Evolutionary conservation across 305 asterid species (phyloP).

Genomic region (Ajuga reptans): DNA sequence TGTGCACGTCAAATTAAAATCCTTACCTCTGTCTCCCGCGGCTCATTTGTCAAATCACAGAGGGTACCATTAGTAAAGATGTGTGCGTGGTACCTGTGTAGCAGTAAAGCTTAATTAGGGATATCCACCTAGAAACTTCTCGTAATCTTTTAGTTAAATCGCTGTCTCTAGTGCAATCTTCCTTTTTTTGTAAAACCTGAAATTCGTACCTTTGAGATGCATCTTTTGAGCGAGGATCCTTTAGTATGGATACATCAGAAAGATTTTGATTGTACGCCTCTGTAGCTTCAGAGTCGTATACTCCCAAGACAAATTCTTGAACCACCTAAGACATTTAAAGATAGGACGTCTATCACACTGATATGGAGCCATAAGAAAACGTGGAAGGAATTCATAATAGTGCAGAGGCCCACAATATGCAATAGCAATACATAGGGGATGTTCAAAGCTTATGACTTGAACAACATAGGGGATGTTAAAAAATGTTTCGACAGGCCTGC

Average conservation of each 20-base stretch:
- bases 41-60: slow-evolving; percentile 86
- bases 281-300: slow-evolving; percentile 75
- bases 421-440: slow-evolving; percentile 8
- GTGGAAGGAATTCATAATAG: background rate
- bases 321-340: slow-evolving; percentile 40
- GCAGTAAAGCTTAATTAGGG: background rate
- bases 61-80: slow-evolving; percentile 74
- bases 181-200: slow-evolving; percentile 4
- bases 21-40: slow-evolving; percentile 87
- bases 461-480: background rate
- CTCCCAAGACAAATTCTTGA: slow-evolving; percentile 89
- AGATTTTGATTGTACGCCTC: slow-evolving; percentile 62
- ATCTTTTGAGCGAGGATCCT: slow-evolving; percentile 97
- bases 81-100: slow-evolving; percentile 84
- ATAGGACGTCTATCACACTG: slow-evolving; percentile 14
- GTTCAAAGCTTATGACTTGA: background rate
- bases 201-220: slow-evolving; percentile 81
- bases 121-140: slow-evolving; percentile 1
- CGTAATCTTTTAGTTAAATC: background rate
- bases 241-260: slow-evolving; percentile 68
- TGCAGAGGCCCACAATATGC: slow-evolving; percentile 5
- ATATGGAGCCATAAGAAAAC: background rate
- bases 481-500: background rate
- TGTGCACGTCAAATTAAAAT: slow-evolving; percentile 7
- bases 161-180: background rate